Conservation (phyloP, 2,329 filamentous ascomycete species). For the Curvularia sp. region DNA sequence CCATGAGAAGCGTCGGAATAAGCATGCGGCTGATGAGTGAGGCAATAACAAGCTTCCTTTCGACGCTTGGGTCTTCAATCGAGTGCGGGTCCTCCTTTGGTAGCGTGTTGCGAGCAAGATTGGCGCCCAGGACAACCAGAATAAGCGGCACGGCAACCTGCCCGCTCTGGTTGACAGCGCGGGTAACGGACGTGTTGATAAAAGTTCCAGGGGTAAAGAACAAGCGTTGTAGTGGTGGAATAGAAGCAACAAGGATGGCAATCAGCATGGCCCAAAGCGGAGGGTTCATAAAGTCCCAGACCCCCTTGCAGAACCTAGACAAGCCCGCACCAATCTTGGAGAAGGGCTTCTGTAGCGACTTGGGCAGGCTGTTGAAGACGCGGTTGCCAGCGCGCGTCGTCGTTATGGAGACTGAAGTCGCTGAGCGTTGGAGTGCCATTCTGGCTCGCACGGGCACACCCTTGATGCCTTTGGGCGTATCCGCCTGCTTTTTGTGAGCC, state of each 20-base stretch:
- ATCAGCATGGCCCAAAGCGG: constrained; percentile 96
- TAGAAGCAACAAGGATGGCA: constrained; percentile 88
- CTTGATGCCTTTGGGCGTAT: constrained; percentile 44
- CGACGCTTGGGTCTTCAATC: constrained; percentile 71
- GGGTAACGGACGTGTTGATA: constrained; percentile 89
- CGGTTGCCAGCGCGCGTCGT: constrained; percentile 45
- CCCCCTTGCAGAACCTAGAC: constrained; percentile 66
- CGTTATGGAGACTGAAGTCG: constrained; percentile 32
- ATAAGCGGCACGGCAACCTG: constrained; percentile 95
- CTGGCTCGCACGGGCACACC: constrained; percentile 45
- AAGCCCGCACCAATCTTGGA: constrained; percentile 52
- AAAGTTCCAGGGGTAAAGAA: constrained; percentile 93
- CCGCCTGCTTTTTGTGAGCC: constrained; percentile 29
- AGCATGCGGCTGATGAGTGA: constrained; percentile 90
- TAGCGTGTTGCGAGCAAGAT: constrained; percentile 89
- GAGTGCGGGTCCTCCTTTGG: constrained; percentile 70
- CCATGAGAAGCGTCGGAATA: constrained; percentile 89
- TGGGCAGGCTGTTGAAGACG: constrained; percentile 61
- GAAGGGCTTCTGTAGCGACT: constrained; percentile 60
- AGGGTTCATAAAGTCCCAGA: constrained; percentile 97
- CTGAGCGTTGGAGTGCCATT: constrained; percentile 27
- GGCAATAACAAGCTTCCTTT: constrained; percentile 82
- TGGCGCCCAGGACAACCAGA: constrained; percentile 91
- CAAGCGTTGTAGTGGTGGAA: constrained; percentile 79
- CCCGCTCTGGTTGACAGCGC: constrained; percentile 82